Conservation (phyloP, 140 eudicot genomes). For the Senecio squalidus region DNA sequence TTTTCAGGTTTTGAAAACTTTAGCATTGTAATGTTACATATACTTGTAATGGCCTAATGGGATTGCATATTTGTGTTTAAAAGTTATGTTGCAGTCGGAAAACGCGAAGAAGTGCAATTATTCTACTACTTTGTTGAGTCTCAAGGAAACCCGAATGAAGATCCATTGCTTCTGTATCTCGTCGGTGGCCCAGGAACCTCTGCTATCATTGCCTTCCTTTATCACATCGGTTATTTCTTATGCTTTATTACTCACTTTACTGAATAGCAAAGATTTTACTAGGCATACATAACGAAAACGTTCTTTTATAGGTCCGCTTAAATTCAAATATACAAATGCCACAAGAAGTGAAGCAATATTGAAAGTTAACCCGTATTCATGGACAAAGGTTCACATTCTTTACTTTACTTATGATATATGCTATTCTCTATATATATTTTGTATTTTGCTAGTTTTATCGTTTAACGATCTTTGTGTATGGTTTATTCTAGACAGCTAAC, state of each 20-base stretch:
- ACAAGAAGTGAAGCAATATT: conserved; percentile 24
- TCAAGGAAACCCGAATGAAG: conserved; percentile 33
- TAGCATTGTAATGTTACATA: neutral
- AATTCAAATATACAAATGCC: conserved; percentile 11
- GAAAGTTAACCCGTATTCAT: conserved; percentile 30
- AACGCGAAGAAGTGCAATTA: conserved; percentile 33
- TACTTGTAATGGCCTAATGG: neutral
- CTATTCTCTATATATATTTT: neutral
- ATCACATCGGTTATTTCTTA: conserved; percentile 36
- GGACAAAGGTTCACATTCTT: conserved; percentile 28
- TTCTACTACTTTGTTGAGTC: conserved; percentile 54
- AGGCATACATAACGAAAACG: neutral
- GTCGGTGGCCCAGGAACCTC: conserved; percentile 75
- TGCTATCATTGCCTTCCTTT: conserved; percentile 29
- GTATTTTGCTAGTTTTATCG: neutral
- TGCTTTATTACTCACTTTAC: neutral
- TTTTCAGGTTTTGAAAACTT: neutral
- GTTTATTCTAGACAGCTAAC: conserved; percentile 40
- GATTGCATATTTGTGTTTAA: neutral
- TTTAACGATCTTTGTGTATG: neutral
- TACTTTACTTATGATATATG: neutral
- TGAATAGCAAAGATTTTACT: too few relatives aligned
- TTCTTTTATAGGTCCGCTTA: conserved; percentile 27
- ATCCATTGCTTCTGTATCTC: conserved; percentile 58
- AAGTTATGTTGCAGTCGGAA: conserved; percentile 43